Conservation (phyloP, 352 stramenopile genomes). For the Phytophthora sp. region DNA sequence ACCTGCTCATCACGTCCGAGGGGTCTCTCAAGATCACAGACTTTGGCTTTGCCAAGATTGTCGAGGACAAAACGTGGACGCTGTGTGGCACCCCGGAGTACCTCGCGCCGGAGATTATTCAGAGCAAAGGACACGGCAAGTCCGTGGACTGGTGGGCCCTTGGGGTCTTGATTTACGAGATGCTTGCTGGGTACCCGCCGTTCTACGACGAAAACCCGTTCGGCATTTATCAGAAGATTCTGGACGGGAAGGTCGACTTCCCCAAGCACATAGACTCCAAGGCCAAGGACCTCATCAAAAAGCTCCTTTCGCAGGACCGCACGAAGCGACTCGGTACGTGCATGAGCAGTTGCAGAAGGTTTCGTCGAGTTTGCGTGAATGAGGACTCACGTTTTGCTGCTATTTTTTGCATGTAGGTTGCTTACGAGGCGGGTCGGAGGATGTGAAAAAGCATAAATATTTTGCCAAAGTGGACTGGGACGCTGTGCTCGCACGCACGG, state of each 20-base stretch:
- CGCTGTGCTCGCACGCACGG: conserved; percentile 70
- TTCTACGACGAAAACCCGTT: conserved; percentile 95
- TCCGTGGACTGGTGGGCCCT: conserved; percentile 93
- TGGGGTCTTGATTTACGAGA: conserved; percentile 92
- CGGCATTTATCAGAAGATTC: conserved; percentile 95
- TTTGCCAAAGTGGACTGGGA: conserved; percentile 90
- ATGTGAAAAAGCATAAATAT: conserved; percentile 95
- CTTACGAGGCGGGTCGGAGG: conserved; percentile 88
- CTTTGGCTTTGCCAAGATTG: conserved; percentile 95
- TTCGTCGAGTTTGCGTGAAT: background rate
- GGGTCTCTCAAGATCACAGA: conserved; percentile 94
- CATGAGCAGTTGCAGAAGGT: background rate
- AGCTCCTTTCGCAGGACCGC: conserved; percentile 88
- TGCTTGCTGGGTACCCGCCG: conserved; percentile 89
- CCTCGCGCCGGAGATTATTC: conserved; percentile 93
- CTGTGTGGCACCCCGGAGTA: conserved; percentile 95
- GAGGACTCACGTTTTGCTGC: background rate
- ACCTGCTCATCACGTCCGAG: conserved; percentile 90
- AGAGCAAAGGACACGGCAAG: conserved; percentile 90
- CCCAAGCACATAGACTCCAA: conserved; percentile 91
- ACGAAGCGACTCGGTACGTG: conserved; percentile 88
- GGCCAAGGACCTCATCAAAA: conserved; percentile 93
- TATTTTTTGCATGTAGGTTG: conserved; percentile 61
- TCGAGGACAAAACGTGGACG: conserved; percentile 91
- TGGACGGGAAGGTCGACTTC: conserved; percentile 91